A percentile compares a stretch with the other conserved stretches of the same genome.
Conservation (phyloP, 192 early-diverging fungal genomes). For the Spizellomyces punctatus region DNA sequence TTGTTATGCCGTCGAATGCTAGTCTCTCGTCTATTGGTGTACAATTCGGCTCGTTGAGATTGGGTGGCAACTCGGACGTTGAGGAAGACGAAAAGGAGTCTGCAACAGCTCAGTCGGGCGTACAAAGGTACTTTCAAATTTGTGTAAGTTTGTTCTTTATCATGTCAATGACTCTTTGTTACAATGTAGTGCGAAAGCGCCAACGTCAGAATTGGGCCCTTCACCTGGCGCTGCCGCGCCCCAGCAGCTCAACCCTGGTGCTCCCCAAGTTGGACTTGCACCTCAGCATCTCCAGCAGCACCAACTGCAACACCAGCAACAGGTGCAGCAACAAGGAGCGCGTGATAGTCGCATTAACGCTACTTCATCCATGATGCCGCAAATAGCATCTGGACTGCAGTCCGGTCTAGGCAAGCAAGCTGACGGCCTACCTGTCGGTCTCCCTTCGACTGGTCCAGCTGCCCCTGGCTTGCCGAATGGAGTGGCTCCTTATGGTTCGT, state of each 20-base stretch:
- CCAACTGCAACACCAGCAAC: conserved; percentile 16
- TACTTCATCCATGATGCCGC: background rate
- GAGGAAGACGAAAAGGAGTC: conserved; percentile 35
- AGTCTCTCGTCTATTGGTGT: conserved; percentile 68
- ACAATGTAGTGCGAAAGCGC: no score
- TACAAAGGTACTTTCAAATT: no score
- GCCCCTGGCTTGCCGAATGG: conserved; percentile 22
- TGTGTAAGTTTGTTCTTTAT: no score
- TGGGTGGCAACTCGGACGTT: conserved; percentile 56
- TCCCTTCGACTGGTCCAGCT: conserved; percentile 1
- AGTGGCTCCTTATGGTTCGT: conserved; percentile 26
- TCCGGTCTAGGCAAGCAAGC: conserved; percentile 21
- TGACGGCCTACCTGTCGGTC: conserved; percentile 1
- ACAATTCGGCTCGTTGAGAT: conserved; percentile 78
- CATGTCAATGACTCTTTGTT: no score
- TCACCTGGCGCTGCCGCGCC: no score
- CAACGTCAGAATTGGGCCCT: no score
- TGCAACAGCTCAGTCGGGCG: conserved; percentile 8
- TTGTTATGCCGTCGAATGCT: conserved; percentile 79
- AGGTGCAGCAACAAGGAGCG: conserved; percentile 7
- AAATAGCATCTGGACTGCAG: conserved; percentile 13
- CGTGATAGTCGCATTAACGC: conserved; percentile 8
- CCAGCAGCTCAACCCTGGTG: no score
- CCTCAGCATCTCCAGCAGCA: background rate
- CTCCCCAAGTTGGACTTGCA: background rate